Evolutionary conservation across 2,329 filamentous ascomycete genomes (phyloP).

Genomic region (Hymenoscyphus fructigenus): DNA sequence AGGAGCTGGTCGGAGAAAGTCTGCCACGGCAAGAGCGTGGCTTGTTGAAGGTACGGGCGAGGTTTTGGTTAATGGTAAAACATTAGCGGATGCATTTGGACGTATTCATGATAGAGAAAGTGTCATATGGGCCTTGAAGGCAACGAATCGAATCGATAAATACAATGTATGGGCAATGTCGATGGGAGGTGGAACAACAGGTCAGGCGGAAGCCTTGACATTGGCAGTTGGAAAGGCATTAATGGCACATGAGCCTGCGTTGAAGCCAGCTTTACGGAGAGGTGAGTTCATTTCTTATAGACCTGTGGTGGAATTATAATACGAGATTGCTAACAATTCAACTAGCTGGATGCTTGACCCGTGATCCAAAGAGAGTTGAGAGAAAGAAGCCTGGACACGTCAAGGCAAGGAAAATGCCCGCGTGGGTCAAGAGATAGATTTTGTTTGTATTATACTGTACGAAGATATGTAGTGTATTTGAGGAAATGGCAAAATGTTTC

Average conservation of each 20-base stretch:
- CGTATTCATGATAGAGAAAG: slow-evolving; percentile 93
- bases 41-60: slow-evolving; percentile 92
- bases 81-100: slow-evolving; percentile 77
- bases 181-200: slow-evolving; percentile 84
- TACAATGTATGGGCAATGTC: slow-evolving; percentile 94
- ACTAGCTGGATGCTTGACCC: slow-evolving; percentile 85
- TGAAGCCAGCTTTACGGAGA: slow-evolving; percentile 84
- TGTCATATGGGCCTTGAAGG: slow-evolving; percentile 85
- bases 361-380: slow-evolving; percentile 89
- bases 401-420: slow-evolving; percentile 96
- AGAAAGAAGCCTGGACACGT: slow-evolving; percentile 96
- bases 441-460: slow-evolving; percentile 33
- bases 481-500: slow-evolving; percentile 4
- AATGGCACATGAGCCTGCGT: slow-evolving; percentile 83
- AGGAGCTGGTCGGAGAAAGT: slow-evolving; percentile 84
- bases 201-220: slow-evolving; percentile 92
- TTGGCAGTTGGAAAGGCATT: slow-evolving; percentile 86
- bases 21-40: slow-evolving; percentile 79
- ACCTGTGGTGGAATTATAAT: neutral
- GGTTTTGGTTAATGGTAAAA: slow-evolving; percentile 85
- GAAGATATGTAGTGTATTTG: slow-evolving; percentile 6
- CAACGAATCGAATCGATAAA: slow-evolving; percentile 82
- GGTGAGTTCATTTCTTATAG: slow-evolving; percentile 57
- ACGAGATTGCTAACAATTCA: slow-evolving; percentile 31
- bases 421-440: slow-evolving; percentile 79